phyloP scores from a whole-genome alignment of 345 rosid species.

The Alliaria petiolata region DNA sequence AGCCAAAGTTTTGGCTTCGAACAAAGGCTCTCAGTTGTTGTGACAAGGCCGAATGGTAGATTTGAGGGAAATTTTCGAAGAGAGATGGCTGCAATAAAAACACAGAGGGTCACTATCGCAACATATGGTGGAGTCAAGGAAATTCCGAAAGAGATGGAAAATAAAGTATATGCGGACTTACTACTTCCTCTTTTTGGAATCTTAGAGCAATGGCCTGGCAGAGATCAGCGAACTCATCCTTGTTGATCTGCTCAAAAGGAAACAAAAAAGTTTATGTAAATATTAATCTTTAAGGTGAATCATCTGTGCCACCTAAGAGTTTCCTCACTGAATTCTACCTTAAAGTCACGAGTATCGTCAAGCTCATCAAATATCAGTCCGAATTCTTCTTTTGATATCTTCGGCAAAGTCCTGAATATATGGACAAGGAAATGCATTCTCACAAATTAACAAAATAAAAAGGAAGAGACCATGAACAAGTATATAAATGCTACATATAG shows the following conservation, averaged over 20 bases:
- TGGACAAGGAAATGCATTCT: constrained; percentile 3
- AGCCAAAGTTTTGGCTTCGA: constrained; percentile 68
- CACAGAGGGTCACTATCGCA: constrained; percentile 13
- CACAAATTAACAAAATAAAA: background rate
- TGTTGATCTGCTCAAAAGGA: constrained; percentile 57
- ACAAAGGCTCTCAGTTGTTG: constrained; percentile 69
- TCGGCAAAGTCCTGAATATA: constrained; percentile 72
- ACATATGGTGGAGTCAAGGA: constrained; percentile 47
- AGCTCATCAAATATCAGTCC: constrained; percentile 82
- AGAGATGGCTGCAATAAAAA: constrained; percentile 63
- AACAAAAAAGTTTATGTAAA: constrained; percentile 9
- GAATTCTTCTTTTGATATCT: constrained; percentile 78
- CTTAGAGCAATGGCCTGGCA: constrained; percentile 93
- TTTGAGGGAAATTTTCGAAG: constrained; percentile 54
- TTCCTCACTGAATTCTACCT: constrained; percentile 43
- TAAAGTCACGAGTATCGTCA: constrained; percentile 90
- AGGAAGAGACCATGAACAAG: background rate
- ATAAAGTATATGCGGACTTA: constrained; percentile 42
- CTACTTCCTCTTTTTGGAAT: constrained; percentile 86
- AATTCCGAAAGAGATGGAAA: constrained; percentile 18
- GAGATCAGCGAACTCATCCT: constrained; percentile 86
- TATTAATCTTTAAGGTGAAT: background rate
- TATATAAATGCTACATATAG: background rate
- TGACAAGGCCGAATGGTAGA: constrained; percentile 69
- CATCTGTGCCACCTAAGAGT: constrained; percentile 6